Percentiles rank a stretch among this genome's conserved stretches.
These are phyloP conservation scores for Wickerhamomyces chaumierensis DNA, from an alignment of 805 yeast species.

Conservation along the genomic window DNA sequence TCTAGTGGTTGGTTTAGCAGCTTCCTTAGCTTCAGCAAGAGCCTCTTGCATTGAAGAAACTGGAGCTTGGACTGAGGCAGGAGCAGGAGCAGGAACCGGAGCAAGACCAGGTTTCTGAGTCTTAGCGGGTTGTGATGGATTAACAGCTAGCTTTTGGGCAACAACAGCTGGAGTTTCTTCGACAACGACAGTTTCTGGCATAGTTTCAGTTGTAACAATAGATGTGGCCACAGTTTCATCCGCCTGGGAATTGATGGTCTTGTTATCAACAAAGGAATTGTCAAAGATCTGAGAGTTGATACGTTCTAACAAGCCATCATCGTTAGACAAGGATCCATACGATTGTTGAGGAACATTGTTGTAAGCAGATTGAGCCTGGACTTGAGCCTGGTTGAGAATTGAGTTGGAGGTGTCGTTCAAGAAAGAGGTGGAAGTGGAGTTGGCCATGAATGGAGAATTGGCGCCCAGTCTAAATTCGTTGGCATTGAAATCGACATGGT, in stretches of 20 bases:
- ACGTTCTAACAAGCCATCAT: not conserved
- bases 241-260: too few species aligned
- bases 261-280: not conserved
- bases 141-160: too few species aligned
- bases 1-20: not conserved
- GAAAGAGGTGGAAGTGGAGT: not conserved
- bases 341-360: not conserved
- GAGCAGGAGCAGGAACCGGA: slow-evolving; percentile 1
- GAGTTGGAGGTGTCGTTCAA: not conserved
- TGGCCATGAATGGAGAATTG: slow-evolving; percentile 11
- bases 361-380: too few species aligned
- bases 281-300: not conserved
- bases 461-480: slow-evolving; percentile 5
- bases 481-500: slow-evolving; percentile 1
- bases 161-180: too few species aligned
- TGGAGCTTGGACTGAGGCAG: slow-evolving; percentile 1
- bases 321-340: not conserved
- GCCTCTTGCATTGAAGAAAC: not conserved
- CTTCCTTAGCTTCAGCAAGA: slow-evolving; percentile 1
- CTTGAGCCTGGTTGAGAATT: too few species aligned
- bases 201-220: too few species aligned
- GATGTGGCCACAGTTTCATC: too few species aligned
- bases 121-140: too few species aligned
- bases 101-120: too few species aligned
- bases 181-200: too few species aligned